Base-by-base conservation (phyloP, 2,329 filamentous ascomycete genomes). In the Paraphoma chrysanthemicola region DNA sequence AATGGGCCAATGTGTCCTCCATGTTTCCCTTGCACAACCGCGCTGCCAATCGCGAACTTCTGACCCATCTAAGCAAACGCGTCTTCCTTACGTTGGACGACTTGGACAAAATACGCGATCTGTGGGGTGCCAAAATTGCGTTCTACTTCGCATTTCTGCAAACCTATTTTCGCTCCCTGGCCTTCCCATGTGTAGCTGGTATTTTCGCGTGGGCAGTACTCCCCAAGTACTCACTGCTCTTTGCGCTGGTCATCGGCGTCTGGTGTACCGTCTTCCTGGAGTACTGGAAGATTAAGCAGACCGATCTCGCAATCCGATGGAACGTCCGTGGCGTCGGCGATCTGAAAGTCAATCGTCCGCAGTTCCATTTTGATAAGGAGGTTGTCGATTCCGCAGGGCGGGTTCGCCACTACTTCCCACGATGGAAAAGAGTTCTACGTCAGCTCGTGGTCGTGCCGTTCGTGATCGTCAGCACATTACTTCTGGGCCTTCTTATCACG, bases 1-100 rank as follows among this genome's bases (percentile, higher is more conserved):
- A 86, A 60, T 95, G 91, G 91, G 86, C 88, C 69, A 82, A 89
- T 54, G 87, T 95, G 33, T 83, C 86, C 39, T 87, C 88, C 28
- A 80, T 95, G 23, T 96, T 96, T 67, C 90, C 92, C 1, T 82
- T 96, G 6, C 92, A 96, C 66, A 88, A 96, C 70, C 86, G 88
- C 68, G 77, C 79, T 11, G 91, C 92, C 78, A 96, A 95, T 76
- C 87, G 87, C 57, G 79, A 83, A 28, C 91, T 92, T 85, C 85
- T 96, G 62, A 87, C 89, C 71, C 84, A 88, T 61, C 90, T 91
- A 85, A 89, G 89, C 69, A 86, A 83, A 48, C 90, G 90, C 74
- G 90, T 89, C 58, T 82, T 88, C 43, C 80, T 93, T 23, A 86
- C 87, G 51, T 78, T 86, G 36, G 76, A 83, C 48, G 86, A 92